Base-by-base conservation (phyloP, 306 rosid species). In the Quercus engelmannii region DNA sequence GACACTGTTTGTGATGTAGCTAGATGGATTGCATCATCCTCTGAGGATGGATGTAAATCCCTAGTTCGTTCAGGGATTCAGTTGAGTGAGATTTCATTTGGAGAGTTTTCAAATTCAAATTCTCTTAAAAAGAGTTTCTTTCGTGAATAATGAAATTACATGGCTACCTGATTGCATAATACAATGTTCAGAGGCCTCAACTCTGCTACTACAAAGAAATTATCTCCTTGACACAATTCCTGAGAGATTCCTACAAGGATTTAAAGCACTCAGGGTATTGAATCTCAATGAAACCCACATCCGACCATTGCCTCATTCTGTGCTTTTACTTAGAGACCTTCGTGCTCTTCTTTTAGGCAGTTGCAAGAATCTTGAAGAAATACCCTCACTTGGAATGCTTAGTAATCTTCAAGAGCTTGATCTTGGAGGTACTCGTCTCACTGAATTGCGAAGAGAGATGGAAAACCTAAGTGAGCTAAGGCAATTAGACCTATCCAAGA, bases 371-470 rank as follows among this genome's bases (percentile, higher is more conserved):
- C 58, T 73, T 3, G 26, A 79, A 64, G 49, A 7, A 56, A 41
- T 79, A 3, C 78, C 83, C 20, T 41, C 57, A 54, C 46, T 79
- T 5, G 69, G 63, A 64, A 43, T 15, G 15, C 78, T 74, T 6
- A 2, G 30, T 64, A 74, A 73, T 33, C 78, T 79, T n/a, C 74
- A 65, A 30, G 19, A 73, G 14, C 83, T 73, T 55, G 78, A 79
- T 64, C 74, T 74, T 46, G 38, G 5, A 54, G 69, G 12, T 23
- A 79, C 69, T 54, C 26, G 58, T 18, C 64, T 74, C 41, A 79
- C n/a, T 52, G 51, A 73, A 9, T 64, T 79, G n/a, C n/a, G n/a
- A 25, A 64, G 20, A 54, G 78, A 43, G 26, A 52, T 64, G 31
- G 74, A 77, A 65, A 55, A 26, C 11, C 57, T 79, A 3, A 79